Percentiles rank a stretch among this genome's conserved stretches.
phyloP scores from a whole-genome alignment of 176 grass and related monocot species.

The Calamus simplicifolius region DNA sequence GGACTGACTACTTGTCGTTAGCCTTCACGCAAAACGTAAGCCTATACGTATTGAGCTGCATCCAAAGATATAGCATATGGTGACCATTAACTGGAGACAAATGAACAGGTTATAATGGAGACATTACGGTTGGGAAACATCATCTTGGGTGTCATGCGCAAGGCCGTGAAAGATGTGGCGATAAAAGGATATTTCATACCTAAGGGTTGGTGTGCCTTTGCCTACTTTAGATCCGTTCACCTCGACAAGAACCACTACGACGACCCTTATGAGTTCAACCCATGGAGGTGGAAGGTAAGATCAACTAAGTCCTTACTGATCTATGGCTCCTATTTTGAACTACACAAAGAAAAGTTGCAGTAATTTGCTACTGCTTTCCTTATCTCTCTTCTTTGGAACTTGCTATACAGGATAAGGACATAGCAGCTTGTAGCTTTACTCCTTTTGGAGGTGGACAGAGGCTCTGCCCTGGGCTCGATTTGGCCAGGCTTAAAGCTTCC shows the following conservation, averaged over 20 bases:
- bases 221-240: conserved; percentile 92
- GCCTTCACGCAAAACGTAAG: conserved; percentile 91
- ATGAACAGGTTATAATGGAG: conserved; percentile 50
- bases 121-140: conserved; percentile 82
- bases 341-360: background rate
- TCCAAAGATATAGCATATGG: too few relatives aligned
- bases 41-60: too few relatives aligned
- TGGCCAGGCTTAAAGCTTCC: conserved; percentile 35
- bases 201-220: conserved; percentile 85
- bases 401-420: conserved; percentile 66
- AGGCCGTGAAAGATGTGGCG: conserved; percentile 64
- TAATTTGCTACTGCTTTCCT: background rate
- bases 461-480: conserved; percentile 32
- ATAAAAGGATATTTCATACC: conserved; percentile 91
- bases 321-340: background rate
- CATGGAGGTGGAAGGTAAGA: conserved; percentile 99
- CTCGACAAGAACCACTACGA: conserved; percentile 53
- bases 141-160: conserved; percentile 92
- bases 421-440: conserved; percentile 25
- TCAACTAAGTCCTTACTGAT: background rate
- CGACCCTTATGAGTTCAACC: conserved; percentile 77
- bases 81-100: too few relatives aligned
- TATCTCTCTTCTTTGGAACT: conserved; percentile 11
- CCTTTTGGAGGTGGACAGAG: conserved; percentile 41
- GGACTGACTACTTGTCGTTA: conserved; percentile 87